Conservation (phyloP, 768 basidiomycete species). For the Boletus barrowsii region DNA sequence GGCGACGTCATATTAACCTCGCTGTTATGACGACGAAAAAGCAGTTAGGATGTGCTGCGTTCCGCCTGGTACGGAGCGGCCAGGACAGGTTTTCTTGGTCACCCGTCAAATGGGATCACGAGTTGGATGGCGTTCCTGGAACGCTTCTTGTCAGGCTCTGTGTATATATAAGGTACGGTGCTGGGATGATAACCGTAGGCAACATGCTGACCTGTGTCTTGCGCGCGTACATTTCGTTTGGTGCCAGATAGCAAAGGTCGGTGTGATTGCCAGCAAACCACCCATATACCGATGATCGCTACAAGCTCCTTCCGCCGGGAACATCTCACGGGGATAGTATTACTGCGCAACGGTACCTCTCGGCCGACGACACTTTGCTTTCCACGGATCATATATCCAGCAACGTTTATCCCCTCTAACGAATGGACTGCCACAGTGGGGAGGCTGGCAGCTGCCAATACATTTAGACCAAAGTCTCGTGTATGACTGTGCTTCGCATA, state of each 20-base stretch:
- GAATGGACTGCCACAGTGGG: background rate
- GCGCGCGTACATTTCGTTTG: too few relatives aligned
- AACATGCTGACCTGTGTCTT: background rate
- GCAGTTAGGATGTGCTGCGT: background rate
- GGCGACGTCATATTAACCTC: background rate
- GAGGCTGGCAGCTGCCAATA: background rate
- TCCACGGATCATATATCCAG: background rate
- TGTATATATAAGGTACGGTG: background rate
- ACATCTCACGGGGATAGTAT: background rate
- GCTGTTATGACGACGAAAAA: background rate
- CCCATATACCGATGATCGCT: background rate
- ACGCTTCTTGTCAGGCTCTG: background rate
- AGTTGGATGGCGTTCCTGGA: slow-evolving; percentile 1
- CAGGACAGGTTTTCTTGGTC: background rate
- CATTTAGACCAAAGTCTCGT: background rate
- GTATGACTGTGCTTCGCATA: background rate
- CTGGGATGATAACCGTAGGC: slow-evolving; percentile 3
- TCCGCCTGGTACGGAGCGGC: slow-evolving; percentile 6
- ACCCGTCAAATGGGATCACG: background rate
- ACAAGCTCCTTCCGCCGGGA: background rate
- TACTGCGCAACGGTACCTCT: background rate
- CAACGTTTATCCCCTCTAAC: background rate
- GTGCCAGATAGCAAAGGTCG: too few relatives aligned
- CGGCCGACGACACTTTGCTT: background rate
- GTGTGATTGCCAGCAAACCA: too few relatives aligned